Conservation (phyloP, 2,329 filamentous ascomycete species). For the Pseudocercospora crystallina region DNA sequence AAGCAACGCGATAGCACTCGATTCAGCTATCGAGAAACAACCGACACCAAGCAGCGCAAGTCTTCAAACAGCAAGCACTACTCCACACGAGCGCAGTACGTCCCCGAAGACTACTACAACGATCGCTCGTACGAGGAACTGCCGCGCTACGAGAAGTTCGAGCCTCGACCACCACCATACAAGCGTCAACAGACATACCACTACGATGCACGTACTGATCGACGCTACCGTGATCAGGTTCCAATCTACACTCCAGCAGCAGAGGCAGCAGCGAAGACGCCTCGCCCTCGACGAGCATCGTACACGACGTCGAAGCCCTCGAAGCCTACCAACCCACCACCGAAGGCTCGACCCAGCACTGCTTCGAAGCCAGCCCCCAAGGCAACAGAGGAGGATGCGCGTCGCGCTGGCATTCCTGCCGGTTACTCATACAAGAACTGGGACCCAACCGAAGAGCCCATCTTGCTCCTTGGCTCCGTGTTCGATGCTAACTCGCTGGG, state of each 20-base stretch:
- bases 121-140: slow-evolving; percentile 49
- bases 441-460: slow-evolving; percentile 92
- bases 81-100: slow-evolving; percentile 50
- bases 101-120: slow-evolving; percentile 55
- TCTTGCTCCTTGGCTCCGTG: slow-evolving; percentile 89
- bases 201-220: slow-evolving; percentile 52
- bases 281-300: slow-evolving; percentile 40
- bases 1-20: slow-evolving; percentile 40
- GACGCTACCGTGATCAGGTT: slow-evolving; percentile 50
- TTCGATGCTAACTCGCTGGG: slow-evolving; percentile 97
- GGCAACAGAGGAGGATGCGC: slow-evolving; percentile 66
- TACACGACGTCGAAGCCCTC: slow-evolving; percentile 42
- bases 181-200: slow-evolving; percentile 55
- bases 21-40: slow-evolving; percentile 54
- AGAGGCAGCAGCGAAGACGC: slow-evolving; percentile 39
- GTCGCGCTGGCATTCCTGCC: slow-evolving; percentile 68
- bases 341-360: slow-evolving; percentile 43
- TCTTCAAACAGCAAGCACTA: slow-evolving; percentile 47
- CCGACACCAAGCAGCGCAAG: slow-evolving; percentile 41
- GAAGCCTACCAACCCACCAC: slow-evolving; percentile 55
- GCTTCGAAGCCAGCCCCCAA: slow-evolving; percentile 40
- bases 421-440: slow-evolving; percentile 98
- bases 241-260: slow-evolving; percentile 43
- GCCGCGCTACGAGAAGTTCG: slow-evolving; percentile 42
- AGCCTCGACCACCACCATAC: slow-evolving; percentile 49